A percentile compares a stretch with the other conserved stretches of the same genome.
Evolutionary conservation across 192 early-diverging fungal genomes (phyloP).

Genomic region (Pilaira anomala): DNA sequence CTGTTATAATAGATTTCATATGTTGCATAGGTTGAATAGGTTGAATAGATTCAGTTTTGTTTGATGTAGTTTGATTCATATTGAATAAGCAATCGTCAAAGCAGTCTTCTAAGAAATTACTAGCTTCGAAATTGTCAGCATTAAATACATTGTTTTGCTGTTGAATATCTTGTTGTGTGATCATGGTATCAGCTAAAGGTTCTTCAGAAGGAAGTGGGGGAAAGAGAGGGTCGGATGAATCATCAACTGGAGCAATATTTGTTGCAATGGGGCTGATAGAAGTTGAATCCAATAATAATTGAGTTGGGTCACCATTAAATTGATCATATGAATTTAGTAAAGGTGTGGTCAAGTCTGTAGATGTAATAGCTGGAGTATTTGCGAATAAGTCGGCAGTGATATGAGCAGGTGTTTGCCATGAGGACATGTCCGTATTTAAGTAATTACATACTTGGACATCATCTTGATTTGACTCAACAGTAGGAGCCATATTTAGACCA

Average conservation of each 20-base stretch:
- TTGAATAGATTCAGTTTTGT: neutral
- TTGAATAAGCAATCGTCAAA: neutral
- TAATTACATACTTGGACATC: constrained; percentile 3
- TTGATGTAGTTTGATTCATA: neutral
- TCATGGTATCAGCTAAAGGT: neutral
- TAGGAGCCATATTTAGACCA: neutral
- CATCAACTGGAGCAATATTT: neutral
- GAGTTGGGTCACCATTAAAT: neutral
- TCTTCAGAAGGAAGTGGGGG: neutral
- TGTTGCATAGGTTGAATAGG: neutral
- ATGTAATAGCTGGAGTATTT: neutral
- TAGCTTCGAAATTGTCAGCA: neutral
- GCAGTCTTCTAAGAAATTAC: constrained; percentile 1
- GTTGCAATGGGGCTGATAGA: too few relatives aligned
- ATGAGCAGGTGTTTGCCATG: neutral
- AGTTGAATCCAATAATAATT: neutral
- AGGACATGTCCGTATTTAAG: neutral
- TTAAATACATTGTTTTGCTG: neutral
- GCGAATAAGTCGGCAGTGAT: neutral
- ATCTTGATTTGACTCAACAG: neutral
- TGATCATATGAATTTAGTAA: neutral
- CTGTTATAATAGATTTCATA: neutral
- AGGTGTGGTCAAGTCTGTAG: neutral
- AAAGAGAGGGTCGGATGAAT: neutral
- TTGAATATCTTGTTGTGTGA: neutral